Evolutionary conservation across 306 rosid species (phyloP).

Genomic region (Cicer arietinum): DNA sequence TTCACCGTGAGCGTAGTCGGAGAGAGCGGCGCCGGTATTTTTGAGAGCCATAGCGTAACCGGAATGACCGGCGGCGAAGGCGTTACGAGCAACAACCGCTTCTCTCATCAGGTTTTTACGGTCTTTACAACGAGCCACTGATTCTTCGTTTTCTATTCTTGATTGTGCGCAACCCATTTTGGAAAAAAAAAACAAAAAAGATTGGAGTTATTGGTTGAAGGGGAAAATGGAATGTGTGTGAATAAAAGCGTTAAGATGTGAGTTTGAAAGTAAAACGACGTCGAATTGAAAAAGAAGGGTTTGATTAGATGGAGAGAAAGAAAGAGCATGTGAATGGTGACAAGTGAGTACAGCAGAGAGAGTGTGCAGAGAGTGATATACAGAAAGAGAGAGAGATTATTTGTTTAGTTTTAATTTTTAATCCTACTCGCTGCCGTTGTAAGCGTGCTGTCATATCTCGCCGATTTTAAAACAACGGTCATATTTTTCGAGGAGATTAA

Average conservation of each 20-base stretch:
- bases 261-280: conserved; percentile 33
- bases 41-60: conserved; percentile 73
- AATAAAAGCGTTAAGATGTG: background rate
- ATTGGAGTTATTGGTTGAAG: background rate
- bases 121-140: conserved; percentile 80
- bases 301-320: background rate
- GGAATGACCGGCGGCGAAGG: conserved; percentile 84
- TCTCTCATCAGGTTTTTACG: conserved; percentile 70
- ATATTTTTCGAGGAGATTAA: conserved; percentile 40
- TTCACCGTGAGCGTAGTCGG: conserved; percentile 83
- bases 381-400: conserved; percentile 2
- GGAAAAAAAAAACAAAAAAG: background rate
- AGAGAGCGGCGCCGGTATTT: conserved; percentile 86
- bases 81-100: conserved; percentile 78
- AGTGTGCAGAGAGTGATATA: conserved; percentile 24
- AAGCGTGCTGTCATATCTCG: conserved; percentile 30
- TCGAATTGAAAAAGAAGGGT: conserved; percentile 3
- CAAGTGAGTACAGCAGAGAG: conserved; percentile 17
- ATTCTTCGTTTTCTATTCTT: conserved; percentile 83
- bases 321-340: background rate
- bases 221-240: background rate
- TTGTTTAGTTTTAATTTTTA: background rate
- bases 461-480: conserved; percentile 67
- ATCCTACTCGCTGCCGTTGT: conserved; percentile 48
- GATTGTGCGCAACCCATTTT: conserved; percentile 92